phyloP scores from a whole-genome alignment of 768 basidiomycete species.

The Lepiota brunneoincarnata region DNA sequence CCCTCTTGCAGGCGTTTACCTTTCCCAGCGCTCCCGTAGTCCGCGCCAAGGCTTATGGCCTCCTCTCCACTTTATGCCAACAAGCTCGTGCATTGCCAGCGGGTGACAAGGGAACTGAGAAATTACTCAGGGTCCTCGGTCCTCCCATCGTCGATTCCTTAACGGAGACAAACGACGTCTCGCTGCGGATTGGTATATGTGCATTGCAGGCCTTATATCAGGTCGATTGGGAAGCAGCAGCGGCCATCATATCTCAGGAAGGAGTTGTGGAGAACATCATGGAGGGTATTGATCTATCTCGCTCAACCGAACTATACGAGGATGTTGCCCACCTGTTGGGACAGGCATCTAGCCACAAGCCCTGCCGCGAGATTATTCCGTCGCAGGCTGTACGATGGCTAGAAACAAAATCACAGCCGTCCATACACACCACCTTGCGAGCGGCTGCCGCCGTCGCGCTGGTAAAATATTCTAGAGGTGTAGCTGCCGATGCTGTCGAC shows the following conservation, averaged over 20 bases:
- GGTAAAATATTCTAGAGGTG: conserved; percentile 71
- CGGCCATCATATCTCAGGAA: conserved; percentile 61
- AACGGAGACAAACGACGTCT: conserved; percentile 51
- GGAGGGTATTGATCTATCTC: conserved; percentile 68
- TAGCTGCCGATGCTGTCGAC: conserved; percentile 41
- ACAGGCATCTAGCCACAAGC: conserved; percentile 73
- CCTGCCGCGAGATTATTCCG: conserved; percentile 61
- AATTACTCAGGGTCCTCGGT: conserved; percentile 49
- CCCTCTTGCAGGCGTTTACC: conserved; percentile 49
- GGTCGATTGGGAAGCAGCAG: conserved; percentile 70
- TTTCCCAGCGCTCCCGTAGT: conserved; percentile 29
- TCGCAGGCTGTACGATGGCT: conserved; percentile 67
- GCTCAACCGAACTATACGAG: conserved; percentile 45
- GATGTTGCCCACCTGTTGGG: conserved; percentile 73
- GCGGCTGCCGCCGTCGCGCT: conserved; percentile 72
- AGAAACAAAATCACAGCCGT: conserved; percentile 49
- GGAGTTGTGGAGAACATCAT: conserved; percentile 61
- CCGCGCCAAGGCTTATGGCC: conserved; percentile 70
- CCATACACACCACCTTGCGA: conserved; percentile 43
- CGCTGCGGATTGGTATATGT: conserved; percentile 52
- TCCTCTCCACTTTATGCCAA: conserved; percentile 68
- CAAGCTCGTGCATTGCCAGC: conserved; percentile 43
- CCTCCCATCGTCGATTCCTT: conserved; percentile 48
- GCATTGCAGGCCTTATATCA: conserved; percentile 83
- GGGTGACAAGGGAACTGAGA: conserved; percentile 42